A percentile compares a stretch with the other conserved stretches of the same genome.
Evolutionary conservation across 306 rosid genomes (phyloP).

Genomic region (Alnus glutinosa): DNA sequence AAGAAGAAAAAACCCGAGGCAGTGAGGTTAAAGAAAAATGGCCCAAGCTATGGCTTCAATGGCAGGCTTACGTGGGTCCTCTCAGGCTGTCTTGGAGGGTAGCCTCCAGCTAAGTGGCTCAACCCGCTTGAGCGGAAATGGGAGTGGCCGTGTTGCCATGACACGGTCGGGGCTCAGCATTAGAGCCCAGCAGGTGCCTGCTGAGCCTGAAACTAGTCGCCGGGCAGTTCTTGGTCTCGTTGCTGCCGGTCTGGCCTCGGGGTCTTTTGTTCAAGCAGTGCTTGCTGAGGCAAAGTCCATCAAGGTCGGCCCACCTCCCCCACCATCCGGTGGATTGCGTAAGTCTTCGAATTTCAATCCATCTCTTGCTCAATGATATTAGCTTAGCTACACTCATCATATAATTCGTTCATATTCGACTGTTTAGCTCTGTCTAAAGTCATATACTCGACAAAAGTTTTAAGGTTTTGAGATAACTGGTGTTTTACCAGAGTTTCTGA

Average conservation of each 20-base stretch:
- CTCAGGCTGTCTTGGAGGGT: conserved; percentile 80
- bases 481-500: too few relatives aligned
- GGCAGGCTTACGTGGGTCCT: conserved; percentile 73
- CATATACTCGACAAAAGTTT: too few relatives aligned
- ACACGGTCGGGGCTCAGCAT: conserved; percentile 45
- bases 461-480: too few relatives aligned
- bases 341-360: conserved; percentile 30
- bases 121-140: conserved; percentile 44
- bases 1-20: not conserved
- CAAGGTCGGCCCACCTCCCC: conserved; percentile 85
- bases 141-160: conserved; percentile 33
- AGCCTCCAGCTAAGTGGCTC: conserved; percentile 64
- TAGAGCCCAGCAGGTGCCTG: conserved; percentile 57
- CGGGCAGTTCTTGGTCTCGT: conserved; percentile 76
- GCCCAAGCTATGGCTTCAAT: conserved; percentile 92
- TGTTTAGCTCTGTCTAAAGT: too few relatives aligned
- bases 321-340: conserved; percentile 96
- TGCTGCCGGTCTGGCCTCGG: conserved; percentile 78
- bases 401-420: too few relatives aligned
- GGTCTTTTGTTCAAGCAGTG: conserved; percentile 82
- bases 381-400: not conserved
- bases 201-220: conserved; percentile 66
- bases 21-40: conserved; percentile 30
- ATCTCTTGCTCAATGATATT: not conserved
- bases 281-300: conserved; percentile 87